Conservation (phyloP, 202 grass and related monocot genomes). For the Zoysia matrella region DNA sequence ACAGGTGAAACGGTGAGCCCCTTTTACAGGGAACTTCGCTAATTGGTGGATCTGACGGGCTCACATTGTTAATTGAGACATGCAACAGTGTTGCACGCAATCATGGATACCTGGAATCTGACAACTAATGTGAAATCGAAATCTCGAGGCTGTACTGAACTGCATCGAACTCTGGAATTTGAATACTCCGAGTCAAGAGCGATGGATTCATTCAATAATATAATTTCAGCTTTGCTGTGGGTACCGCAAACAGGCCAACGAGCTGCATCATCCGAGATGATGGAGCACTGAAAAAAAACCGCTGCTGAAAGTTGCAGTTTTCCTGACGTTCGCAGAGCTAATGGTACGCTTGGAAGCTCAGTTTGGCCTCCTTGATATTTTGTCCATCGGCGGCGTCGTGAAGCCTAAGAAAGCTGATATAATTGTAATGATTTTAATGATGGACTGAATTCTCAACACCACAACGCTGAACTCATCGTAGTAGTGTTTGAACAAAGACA, state of each 20-base stretch:
- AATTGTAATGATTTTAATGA: background rate
- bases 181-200: slow-evolving; percentile 58
- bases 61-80: slow-evolving; percentile 28
- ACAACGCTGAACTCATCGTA: background rate
- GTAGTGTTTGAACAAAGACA: background rate
- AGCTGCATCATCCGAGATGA: slow-evolving; percentile 5
- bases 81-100: background rate
- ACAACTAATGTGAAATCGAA: slow-evolving; percentile 33
- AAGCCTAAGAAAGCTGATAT: slow-evolving; percentile 14
- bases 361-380: background rate
- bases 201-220: slow-evolving; percentile 48
- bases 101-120: background rate
- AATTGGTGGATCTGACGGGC: background rate
- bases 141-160: slow-evolving; percentile 41
- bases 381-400: background rate
- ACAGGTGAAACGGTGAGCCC: background rate
- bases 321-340: background rate
- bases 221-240: background rate
- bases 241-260: background rate
- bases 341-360: slow-evolving; percentile 20
- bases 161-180: slow-evolving; percentile 41
- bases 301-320: background rate
- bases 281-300: slow-evolving; percentile 20
- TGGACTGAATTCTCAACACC: background rate
- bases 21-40: slow-evolving; percentile 19